Conservation (phyloP, 2,329 filamentous ascomycete genomes). For the Penicillium sp. region DNA sequence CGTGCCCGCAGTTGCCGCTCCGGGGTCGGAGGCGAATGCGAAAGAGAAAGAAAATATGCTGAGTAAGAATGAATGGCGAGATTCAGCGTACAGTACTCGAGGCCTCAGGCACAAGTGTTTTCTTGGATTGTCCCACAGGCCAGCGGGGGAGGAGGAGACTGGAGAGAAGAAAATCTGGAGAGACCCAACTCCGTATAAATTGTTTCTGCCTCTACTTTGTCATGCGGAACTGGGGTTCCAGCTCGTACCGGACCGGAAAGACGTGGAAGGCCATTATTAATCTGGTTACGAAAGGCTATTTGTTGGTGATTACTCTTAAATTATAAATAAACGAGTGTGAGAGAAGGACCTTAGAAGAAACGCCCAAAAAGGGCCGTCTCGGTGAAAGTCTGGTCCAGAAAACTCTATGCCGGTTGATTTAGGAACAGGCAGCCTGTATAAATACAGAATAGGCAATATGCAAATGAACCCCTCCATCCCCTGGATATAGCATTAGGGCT, state of each 20-base stretch:
- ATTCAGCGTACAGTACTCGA: too few species aligned
- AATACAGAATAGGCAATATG: neutral
- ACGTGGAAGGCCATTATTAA: neutral
- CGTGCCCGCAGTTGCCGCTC: slow-evolving; percentile 11
- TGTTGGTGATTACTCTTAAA: too few species aligned
- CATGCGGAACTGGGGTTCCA: neutral
- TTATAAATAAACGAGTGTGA: neutral
- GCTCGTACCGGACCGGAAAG: neutral
- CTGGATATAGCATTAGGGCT: neutral
- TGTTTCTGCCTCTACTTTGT: neutral
- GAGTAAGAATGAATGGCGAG: neutral
- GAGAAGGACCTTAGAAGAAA: neutral
- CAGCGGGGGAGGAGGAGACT: neutral
- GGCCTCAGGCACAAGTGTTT: neutral
- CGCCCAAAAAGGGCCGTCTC: neutral
- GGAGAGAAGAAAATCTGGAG: neutral
- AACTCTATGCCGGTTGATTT: neutral
- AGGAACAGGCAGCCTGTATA: neutral
- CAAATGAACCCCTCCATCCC: neutral
- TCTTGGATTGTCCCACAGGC: neutral
- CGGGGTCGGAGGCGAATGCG: slow-evolving; percentile 11
- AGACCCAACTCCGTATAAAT: neutral
- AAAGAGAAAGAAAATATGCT: neutral
- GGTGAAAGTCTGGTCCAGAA: neutral
- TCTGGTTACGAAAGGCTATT: neutral